These are phyloP conservation scores for Parmelia sp. DNA, from an alignment of 495 filamentous ascomycete species.

Conservation along the genomic window DNA sequence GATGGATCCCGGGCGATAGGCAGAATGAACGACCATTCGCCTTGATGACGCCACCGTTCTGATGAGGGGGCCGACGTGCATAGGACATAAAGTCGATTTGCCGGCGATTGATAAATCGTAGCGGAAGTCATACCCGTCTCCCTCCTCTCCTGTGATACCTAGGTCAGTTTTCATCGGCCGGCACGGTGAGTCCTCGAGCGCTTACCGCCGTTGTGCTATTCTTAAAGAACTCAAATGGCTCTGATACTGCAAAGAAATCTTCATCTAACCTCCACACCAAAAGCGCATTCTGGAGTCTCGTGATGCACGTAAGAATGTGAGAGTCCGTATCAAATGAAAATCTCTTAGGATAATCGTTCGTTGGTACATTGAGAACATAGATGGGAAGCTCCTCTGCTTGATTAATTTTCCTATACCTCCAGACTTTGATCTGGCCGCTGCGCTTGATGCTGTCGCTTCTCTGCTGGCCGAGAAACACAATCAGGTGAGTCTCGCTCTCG, in stretches of 20 bases:
- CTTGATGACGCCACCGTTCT: conserved; percentile 16
- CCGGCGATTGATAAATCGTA: conserved; percentile 14
- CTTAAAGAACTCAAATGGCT: conserved; percentile 4
- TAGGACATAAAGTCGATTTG: conserved; percentile 14
- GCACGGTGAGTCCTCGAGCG: background rate
- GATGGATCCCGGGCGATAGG: background rate
- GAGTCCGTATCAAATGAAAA: conserved; percentile 6
- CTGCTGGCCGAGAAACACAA: conserved; percentile 11
- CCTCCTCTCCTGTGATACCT: conserved; percentile 14
- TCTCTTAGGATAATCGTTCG: conserved; percentile 10
- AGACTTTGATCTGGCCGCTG: background rate
- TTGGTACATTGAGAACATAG: background rate
- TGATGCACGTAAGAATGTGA: conserved; percentile 15
- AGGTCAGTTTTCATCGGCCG: background rate
- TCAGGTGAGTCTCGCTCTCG: background rate
- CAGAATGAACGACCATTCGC: conserved; percentile 26
- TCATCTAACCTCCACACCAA: conserved; percentile 14
- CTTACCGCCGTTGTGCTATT: conserved; percentile 16
- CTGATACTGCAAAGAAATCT: background rate
- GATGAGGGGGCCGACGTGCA: conserved; percentile 22
- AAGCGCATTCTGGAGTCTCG: conserved; percentile 10
- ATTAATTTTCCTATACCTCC: background rate
- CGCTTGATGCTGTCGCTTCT: background rate
- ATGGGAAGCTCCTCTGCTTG: background rate
- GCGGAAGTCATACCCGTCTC: conserved; percentile 22